phyloP scores from a whole-genome alignment of 495 filamentous ascomycete genomes.

The Lophium mytilinum region DNA sequence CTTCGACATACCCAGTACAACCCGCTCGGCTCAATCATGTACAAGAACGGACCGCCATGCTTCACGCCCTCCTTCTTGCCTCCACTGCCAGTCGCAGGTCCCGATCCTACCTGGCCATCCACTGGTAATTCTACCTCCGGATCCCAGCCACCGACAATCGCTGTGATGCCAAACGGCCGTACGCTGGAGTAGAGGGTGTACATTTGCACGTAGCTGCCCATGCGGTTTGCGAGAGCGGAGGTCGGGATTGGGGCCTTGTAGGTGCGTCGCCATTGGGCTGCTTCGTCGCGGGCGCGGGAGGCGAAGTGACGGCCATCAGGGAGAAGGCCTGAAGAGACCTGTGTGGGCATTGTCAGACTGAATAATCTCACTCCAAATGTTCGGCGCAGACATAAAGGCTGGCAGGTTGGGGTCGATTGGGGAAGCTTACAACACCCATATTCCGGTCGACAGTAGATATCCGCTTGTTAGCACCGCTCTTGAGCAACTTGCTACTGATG shows the following conservation, averaged over 20 bases:
- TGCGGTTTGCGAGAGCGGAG: slow-evolving; percentile 74
- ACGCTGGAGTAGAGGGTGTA: slow-evolving; percentile 96
- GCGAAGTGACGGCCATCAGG: slow-evolving; percentile 95
- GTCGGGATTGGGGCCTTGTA: slow-evolving; percentile 90
- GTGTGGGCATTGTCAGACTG: background rate
- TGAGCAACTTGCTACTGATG: slow-evolving; percentile 87
- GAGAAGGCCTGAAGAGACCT: slow-evolving; percentile 90
- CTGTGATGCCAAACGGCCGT: slow-evolving; percentile 90
- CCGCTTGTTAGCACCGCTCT: slow-evolving; percentile 87
- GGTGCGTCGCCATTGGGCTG: slow-evolving; percentile 71
- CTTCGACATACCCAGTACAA: slow-evolving; percentile 68
- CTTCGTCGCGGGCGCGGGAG: slow-evolving; percentile 88
- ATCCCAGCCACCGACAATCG: slow-evolving; percentile 92
- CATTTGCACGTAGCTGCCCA: slow-evolving; percentile 92
- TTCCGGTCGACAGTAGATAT: slow-evolving; percentile 93
- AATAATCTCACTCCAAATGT: too few relatives aligned
- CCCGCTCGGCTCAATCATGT: slow-evolving; percentile 98
- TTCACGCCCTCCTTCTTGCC: slow-evolving; percentile 67
- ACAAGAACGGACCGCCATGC: slow-evolving; percentile 81
- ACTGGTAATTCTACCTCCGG: slow-evolving; percentile 67
- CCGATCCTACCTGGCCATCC: slow-evolving; percentile 78
- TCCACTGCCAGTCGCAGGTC: slow-evolving; percentile 67
- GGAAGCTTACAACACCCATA: slow-evolving; percentile 71
- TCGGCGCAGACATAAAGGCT: too few relatives aligned
- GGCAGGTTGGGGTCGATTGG: background rate